Evolutionary conservation across 2,329 filamentous ascomycete species (phyloP), one percentile per base, ranked within the genome.

Genomic region (Colletotrichum sp.): DNA sequence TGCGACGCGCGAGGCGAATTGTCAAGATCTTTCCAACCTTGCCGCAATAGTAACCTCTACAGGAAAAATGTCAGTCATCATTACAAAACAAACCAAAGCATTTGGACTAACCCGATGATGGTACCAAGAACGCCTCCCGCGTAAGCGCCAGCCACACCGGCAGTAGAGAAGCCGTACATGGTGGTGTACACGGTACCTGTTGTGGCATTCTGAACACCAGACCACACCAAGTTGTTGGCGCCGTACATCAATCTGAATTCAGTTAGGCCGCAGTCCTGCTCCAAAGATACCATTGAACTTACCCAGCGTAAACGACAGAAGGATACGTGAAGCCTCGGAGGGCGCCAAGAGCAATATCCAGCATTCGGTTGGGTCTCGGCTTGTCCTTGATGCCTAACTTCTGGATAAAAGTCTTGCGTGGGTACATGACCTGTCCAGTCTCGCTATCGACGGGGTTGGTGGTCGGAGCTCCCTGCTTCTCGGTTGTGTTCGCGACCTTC

Each of bases 51-150:
- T 77, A 78, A 13, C 80, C 76, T 21, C 79, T 78, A 26, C 6
- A 32, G 59, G 6, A 21, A 28, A 21, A 6, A 15, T 18, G 28
- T 63, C 32, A 63, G 59, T 24, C 8, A 24, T 32, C 30, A 34
- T 34, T 7, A n/a, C 16, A 8, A 36, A 15, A 21, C 18, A 15
- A 32, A 6, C 15, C 30, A 5, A 32, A 7, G 10, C 3, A 8
- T 4, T 36, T 10, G 59, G n/a, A 28, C 78, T 66, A 24, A 81
- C 74, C 79, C 86, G 55, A 90, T 80, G n/a, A 79, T 71, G 9
- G 87, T 88, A 24, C 88, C 87, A 28, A 90, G 84, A 18, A 81
- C 76, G 21, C 81, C 81, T 8, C 80, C 81, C 10, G 77, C 67
- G 21, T 83, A 83, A 34, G 80, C 81, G 0, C 77, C 81, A 44